Evolutionary conservation across 768 basidiomycete species (phyloP).

Genomic region (Lentinula sp.): DNA sequence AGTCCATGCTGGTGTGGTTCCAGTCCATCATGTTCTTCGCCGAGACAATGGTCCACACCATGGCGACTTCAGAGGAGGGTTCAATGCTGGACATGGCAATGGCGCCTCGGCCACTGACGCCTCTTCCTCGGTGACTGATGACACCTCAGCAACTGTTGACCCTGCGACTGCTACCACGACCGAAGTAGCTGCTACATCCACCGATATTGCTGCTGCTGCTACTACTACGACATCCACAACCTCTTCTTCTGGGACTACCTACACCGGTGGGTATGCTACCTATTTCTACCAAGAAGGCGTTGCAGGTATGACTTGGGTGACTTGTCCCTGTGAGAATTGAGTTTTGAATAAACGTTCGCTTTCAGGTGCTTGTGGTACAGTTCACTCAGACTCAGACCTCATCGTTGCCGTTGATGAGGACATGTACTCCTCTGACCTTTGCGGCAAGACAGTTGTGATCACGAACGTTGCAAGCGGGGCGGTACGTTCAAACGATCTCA

Average conservation of each 20-base stretch:
- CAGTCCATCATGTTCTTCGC: background rate
- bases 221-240: background rate
- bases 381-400: slow-evolving; percentile 47
- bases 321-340: background rate
- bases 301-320: slow-evolving; percentile 64
- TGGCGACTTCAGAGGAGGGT: background rate
- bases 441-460: slow-evolving; percentile 61
- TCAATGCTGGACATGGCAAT: background rate
- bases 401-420: slow-evolving; percentile 59
- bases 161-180: background rate
- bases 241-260: background rate
- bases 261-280: slow-evolving; percentile 46
- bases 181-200: background rate
- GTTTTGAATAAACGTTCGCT: background rate
- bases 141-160: background rate
- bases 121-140: background rate
- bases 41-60: background rate
- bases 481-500: slow-evolving; percentile 15
- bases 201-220: background rate
- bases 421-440: slow-evolving; percentile 45
- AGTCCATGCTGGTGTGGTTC: background rate
- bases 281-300: slow-evolving; percentile 67
- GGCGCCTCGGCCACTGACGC: background rate
- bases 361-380: slow-evolving; percentile 1
- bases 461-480: slow-evolving; percentile 55